Base-by-base conservation (phyloP, 108 stramenopile species). In the Cyclotella choctawhatcheeana region DNA sequence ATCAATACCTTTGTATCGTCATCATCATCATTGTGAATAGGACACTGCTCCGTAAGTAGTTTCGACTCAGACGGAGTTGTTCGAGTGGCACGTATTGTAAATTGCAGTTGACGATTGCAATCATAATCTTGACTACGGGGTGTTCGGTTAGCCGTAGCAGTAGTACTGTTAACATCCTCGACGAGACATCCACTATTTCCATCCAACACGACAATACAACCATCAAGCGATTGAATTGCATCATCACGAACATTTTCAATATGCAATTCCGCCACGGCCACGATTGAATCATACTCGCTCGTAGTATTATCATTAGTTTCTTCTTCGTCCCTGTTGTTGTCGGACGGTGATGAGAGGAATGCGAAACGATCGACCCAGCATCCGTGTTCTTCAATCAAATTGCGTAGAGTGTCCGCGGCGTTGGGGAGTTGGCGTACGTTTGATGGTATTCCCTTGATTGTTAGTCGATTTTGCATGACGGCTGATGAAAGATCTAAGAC, bases 301-400 rank as follows among this genome's bases (percentile, higher is more conserved):
- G 48, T 18, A n/a, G 4, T 4, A 50, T 4, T 50, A n/a, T 50
- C 48, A 50, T 13, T 50, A 18, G 12, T 50, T 50, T 18, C n/a
- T n/a, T n/a, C n/a, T n/a, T n/a, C n/a, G n/a, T n/a, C n/a, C n/a
- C n/a, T n/a, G n/a, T n/a, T n/a, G n/a, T n/a, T n/a, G n/a, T n/a
- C n/a, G n/a, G n/a, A n/a, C n/a, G n/a, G n/a, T 18, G 48, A 4
- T 4, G 48, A 17, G 4, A 62, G 43, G 61, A 62, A 62, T 3
- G 61, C 61, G 31, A 62, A 62, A 12, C 61, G 61, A 62, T 62
- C 61, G 2, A 62, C 61, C 61, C 61, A 62, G 21, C 61, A 62
- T 8, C 8, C 61, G 35, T 62, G 61, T 8, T 62, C 61, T 62
- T 62, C 61, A 37, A 62, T 32, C 35, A 62, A n/a, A 62, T 62